phyloP scores from a whole-genome alignment of 1,284 basidiomycete species.

The Trametes hirsuta region DNA sequence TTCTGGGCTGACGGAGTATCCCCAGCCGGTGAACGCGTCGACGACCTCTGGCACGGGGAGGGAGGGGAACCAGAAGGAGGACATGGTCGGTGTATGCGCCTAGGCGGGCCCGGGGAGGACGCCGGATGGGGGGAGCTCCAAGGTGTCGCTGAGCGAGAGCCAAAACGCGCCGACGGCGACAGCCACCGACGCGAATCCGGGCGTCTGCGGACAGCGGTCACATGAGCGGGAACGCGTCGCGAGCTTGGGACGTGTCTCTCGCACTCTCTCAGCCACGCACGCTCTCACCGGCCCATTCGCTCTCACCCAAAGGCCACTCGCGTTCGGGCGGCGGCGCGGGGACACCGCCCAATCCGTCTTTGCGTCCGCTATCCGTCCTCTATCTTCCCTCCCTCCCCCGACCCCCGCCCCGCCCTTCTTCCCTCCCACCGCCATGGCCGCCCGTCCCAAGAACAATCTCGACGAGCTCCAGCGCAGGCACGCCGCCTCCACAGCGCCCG shows the following conservation, averaged over 20 bases:
- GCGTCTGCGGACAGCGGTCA: slow-evolving; percentile 22
- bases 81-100: slow-evolving; percentile 16
- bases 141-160: not conserved
- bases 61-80: slow-evolving; percentile 61
- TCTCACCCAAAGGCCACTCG: not conserved
- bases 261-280: no score
- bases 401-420: not conserved
- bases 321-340: not conserved
- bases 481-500: not conserved
- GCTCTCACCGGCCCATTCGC: no score
- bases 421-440: slow-evolving; percentile 28
- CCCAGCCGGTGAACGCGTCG: slow-evolving; percentile 64
- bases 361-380: slow-evolving; percentile 1
- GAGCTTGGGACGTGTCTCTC: not conserved
- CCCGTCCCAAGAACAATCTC: slow-evolving; percentile 37
- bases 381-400: not conserved
- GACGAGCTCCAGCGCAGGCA: slow-evolving; percentile 33
- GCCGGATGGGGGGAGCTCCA: no score
- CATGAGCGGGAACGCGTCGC: slow-evolving; percentile 23
- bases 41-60: slow-evolving; percentile 67
- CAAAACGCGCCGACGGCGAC: no score
- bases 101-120: no score
- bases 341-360: not conserved
- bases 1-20: slow-evolving; percentile 63
- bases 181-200: slow-evolving; percentile 4